Base-by-base conservation (phyloP, 2,329 filamentous ascomycete genomes). In the Ophidiomyces ophidiicola region DNA sequence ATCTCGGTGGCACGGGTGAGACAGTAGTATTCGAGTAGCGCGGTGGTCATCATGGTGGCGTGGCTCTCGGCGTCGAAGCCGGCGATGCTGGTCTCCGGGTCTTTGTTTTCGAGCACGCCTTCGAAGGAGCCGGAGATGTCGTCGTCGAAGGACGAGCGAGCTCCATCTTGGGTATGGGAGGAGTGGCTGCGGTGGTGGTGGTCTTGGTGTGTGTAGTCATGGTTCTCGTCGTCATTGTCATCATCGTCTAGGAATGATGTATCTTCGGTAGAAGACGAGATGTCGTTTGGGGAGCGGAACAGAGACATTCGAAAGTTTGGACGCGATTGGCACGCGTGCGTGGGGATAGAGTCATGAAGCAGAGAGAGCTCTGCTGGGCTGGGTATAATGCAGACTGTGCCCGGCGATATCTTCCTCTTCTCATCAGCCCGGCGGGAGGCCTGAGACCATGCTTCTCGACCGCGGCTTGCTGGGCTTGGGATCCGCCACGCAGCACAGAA, bases 11-110 rank as follows among this genome's bases (percentile, higher is more conserved):
- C 64, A 39, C 59, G 57, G 24, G 50, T 62, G 10, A 60, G 48
- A 34, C 61, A 66, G 44, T 62, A 67, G 41, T 64, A 66, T 40
- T 67, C 64, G 3, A 67, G 52, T 10, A 67, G 48, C 1, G 64
- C 60, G 10, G 61, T 53, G 11, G 63, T 63, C 57, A 67, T 59
- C 31, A 65, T 51, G 24, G 59, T 57, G 24, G 57, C 52, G 48
- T 64, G 61, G 3, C 51, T 55, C 24, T 60, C 57, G 4, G 52
- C 47, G 42, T 62, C 56, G 3, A 55, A 43, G 32, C 55, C 55
- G 3, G 44, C 44, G 7, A 48, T 43, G 21, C 38, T 42, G 17
- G 21, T 32, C 11, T 44, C 46, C 32, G 41, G 32, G 14, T 42
- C 41, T 36, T 29, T 32, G 23, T 38, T 39, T n/a, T 36, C 32